A percentile compares a stretch with the other conserved stretches of the same genome.
Evolutionary conservation across 305 asterid genomes (phyloP).

Genomic region (Lippia alba): DNA sequence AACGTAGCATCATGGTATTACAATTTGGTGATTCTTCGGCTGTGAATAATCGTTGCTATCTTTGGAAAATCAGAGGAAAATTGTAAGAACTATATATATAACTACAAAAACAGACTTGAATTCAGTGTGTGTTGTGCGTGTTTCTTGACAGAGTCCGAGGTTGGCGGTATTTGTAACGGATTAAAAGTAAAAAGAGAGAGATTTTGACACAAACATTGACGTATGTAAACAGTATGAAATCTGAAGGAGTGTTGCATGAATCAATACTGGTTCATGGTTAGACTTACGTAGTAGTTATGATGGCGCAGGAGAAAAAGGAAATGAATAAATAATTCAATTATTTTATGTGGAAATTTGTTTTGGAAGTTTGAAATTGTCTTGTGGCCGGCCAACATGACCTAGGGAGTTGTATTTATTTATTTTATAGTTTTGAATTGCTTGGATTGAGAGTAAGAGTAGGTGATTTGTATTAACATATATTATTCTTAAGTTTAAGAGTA

Average conservation of each 20-base stretch:
- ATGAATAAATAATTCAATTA: not conserved
- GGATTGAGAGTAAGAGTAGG: not conserved
- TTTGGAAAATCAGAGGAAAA: constrained; percentile 41
- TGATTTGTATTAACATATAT: too few relatives aligned
- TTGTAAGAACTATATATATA: not conserved
- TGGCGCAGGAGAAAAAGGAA: not conserved
- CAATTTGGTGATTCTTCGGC: constrained; percentile 49
- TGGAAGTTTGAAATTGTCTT: constrained; percentile 48
- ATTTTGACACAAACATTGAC: constrained; percentile 1
- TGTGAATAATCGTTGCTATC: constrained; percentile 38
- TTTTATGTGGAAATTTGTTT: constrained; percentile 16
- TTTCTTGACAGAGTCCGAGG: constrained; percentile 48
- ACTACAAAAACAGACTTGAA: not conserved
- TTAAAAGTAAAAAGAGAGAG: not conserved
- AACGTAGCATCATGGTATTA: constrained; percentile 55
- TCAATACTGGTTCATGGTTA: not conserved
- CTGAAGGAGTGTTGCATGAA: constrained; percentile 18
- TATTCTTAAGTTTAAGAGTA: too few relatives aligned
- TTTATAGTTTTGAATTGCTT: not conserved
- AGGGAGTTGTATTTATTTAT: constrained; percentile 31
- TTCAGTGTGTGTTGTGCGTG: constrained; percentile 5
- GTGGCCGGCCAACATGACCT: constrained; percentile 60
- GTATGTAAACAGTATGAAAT: constrained; percentile 27
- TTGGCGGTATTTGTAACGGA: constrained; percentile 47
- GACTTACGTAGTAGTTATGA: too few relatives aligned